Percentiles rank a stretch among this genome's conserved stretches.
These are phyloP conservation scores for Rhizophora apiculata DNA, from an alignment of 345 rosid species.

Conservation along the genomic window DNA sequence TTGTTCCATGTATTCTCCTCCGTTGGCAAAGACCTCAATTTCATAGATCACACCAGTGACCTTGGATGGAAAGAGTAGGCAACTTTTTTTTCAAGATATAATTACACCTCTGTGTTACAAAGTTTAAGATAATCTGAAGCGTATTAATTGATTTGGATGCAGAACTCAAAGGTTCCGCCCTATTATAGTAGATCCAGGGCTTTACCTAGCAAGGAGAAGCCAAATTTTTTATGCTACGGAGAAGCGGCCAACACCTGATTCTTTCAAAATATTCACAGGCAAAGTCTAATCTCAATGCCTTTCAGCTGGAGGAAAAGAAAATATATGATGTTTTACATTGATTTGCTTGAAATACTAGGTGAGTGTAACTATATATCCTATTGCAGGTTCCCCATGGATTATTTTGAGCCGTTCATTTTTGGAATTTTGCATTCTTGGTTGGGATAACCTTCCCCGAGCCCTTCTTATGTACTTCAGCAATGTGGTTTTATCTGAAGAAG, in stretches of 20 bases:
- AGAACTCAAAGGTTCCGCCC: slow-evolving; percentile 84
- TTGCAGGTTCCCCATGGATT: slow-evolving; percentile 87
- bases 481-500: slow-evolving; percentile 75
- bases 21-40: slow-evolving; percentile 74
- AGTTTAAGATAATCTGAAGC: slow-evolving; percentile 12
- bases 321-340: neutral
- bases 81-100: slow-evolving; percentile 9
- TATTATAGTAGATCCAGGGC: slow-evolving; percentile 83
- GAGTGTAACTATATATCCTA: too few species aligned
- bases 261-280: slow-evolving; percentile 83
- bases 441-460: slow-evolving; percentile 90
- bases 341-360: neutral
- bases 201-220: slow-evolving; percentile 81
- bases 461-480: slow-evolving; percentile 96
- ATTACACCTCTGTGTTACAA: neutral
- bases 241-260: slow-evolving; percentile 65
- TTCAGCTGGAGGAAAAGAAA: neutral
- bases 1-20: slow-evolving; percentile 79
- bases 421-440: slow-evolving; percentile 86
- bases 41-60: slow-evolving; percentile 90
- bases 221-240: slow-evolving; percentile 37
- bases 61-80: slow-evolving; percentile 99
- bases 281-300: slow-evolving; percentile 16
- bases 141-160: slow-evolving; percentile 25
- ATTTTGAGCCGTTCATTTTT: slow-evolving; percentile 78